These are phyloP conservation scores for Pyrus communis DNA, from an alignment of 306 rosid species.

Conservation along the genomic window DNA sequence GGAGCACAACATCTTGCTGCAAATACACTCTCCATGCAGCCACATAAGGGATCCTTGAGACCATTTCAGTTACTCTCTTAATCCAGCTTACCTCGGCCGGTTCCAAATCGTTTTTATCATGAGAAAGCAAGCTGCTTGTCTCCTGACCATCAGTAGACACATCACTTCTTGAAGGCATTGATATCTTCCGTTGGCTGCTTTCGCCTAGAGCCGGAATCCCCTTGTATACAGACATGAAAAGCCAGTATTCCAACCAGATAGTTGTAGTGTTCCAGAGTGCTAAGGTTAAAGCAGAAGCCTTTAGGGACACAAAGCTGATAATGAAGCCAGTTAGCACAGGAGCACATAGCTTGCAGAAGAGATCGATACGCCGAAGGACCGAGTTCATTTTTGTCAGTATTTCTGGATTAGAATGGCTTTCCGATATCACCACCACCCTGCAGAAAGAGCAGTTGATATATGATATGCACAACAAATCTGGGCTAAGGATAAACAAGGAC, in stretches of 20 bases:
- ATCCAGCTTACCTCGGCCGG: slow-evolving; percentile 18
- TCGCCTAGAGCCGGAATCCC: slow-evolving; percentile 65
- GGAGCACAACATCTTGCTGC: slow-evolving; percentile 65
- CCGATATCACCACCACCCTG: slow-evolving; percentile 89
- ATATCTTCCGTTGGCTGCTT: slow-evolving; percentile 47
- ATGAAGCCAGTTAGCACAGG: slow-evolving; percentile 81
- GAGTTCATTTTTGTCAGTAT: slow-evolving; percentile 66
- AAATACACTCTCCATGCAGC: slow-evolving; percentile 69
- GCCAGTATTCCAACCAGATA: slow-evolving; percentile 84
- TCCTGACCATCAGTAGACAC: slow-evolving; percentile 13
- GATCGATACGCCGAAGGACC: slow-evolving; percentile 67
- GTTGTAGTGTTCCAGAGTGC: slow-evolving; percentile 65
- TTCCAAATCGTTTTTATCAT: slow-evolving; percentile 1
- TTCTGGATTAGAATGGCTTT: slow-evolving; percentile 50
- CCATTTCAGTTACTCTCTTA: slow-evolving; percentile 11
- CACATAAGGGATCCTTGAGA: slow-evolving; percentile 44
- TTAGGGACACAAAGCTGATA: slow-evolving; percentile 71
- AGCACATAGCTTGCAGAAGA: slow-evolving; percentile 70
- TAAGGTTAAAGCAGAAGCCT: slow-evolving; percentile 72
- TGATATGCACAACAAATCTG: not conserved
- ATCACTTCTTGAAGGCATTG: slow-evolving; percentile 30
- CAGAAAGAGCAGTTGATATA: not conserved
- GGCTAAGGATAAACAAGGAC: not conserved
- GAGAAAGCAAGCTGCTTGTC: slow-evolving; percentile 26
- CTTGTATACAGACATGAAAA: slow-evolving; percentile 60